Base-by-base conservation (phyloP, 495 filamentous ascomycete species). In the Penicillium goetzii region DNA sequence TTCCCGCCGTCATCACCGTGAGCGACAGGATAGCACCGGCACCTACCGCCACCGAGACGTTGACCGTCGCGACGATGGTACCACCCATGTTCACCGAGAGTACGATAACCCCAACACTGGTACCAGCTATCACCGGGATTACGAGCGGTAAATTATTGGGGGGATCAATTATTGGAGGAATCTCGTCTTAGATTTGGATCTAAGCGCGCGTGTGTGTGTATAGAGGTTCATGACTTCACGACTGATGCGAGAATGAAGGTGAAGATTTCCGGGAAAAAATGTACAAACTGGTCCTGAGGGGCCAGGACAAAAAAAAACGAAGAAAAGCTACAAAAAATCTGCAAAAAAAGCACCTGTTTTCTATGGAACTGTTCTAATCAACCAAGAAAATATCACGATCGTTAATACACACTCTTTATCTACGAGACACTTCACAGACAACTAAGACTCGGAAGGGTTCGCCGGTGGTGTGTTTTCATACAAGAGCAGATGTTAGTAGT, bases 41-140 rank as follows among this genome's bases (percentile, higher is more conserved):
- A 66, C 68, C 51, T 78, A 76, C 56, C 71, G 74, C 51, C 69
- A 72, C 58, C 66, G 74, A 14, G 76, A 78, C 62, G 76, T 78
- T 40, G 73, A 74, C 54, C 66, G 68, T 15, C 68, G 68, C 3
- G 71, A 75, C 30, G 75, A 79, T 61, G 74, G 76, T 33, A 71
- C 70, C 14, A 66, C 70, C 15, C 73, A 64, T 36, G 73, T 76
- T 32, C 77, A 78, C 60, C 62, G 70, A 12, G 77, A 79, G 51
- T 79, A 79, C 34, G 69, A 71, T 33, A 77, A 79, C 58, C 77
- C 77, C 1, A 77, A 72, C 51, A 79, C 74, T 2, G 77, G 77
- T 19, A 77, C 73, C 56, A 73, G 67, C 56, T 75, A 73, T 51
- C 72, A 73, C 54, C 70, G 71, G 3, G 72, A 75, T 36, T 72